Base-by-base conservation (phyloP, 2,329 filamentous ascomycete species). In the Neonectria coccinea region DNA sequence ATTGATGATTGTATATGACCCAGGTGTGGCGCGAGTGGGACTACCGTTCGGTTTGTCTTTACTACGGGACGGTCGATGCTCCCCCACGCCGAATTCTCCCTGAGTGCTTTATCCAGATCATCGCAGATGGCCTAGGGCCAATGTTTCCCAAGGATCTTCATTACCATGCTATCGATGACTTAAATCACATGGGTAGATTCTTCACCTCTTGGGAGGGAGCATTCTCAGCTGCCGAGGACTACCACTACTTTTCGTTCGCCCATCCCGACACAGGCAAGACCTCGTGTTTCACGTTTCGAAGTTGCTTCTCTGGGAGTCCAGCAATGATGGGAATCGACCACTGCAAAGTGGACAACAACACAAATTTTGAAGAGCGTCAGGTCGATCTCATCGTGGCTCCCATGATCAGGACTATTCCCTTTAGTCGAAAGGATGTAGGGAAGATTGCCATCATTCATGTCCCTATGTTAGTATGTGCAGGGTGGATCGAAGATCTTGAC, bases 111-210 rank as follows among this genome's bases (percentile, higher is more conserved):
- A 1, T 4, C 16, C 39, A 18, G 16, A 4, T 41, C 39, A 41
- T 41, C 4, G 7, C 16, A n/a, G 39, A 41, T 41, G 39, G 39
- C 8, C 12, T 41, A 14, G 39, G 39, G 4, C 39, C 16, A n/a
- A 6, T 41, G 39, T 41, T 41, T 41, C 39, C 39, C 16, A 18
- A 18, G 7, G 14, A 9, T 9, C 39, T 41, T 8, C 18, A 6
- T 18, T 2, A 0, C 16, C 5, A 14, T 36, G 12, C 31, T 33
- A 18, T 41, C 9, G 2, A 36, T 2, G 10, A 12, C 10, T 36
- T 41, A 8, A 8, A 3, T 4, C 1, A n/a, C 3, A n/a, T 41
- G 5, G 16, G 16, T 6, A 1, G 0, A 1, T 10, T 9, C 8
- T 18, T 41, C 18, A 2, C 8, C 39, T 2, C 1, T 2, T 41